Evolutionary conservation across 1,139 yeast genomes (phyloP), one percentile per base, ranked within the genome.

Genomic region (Taiozyma sp.): DNA sequence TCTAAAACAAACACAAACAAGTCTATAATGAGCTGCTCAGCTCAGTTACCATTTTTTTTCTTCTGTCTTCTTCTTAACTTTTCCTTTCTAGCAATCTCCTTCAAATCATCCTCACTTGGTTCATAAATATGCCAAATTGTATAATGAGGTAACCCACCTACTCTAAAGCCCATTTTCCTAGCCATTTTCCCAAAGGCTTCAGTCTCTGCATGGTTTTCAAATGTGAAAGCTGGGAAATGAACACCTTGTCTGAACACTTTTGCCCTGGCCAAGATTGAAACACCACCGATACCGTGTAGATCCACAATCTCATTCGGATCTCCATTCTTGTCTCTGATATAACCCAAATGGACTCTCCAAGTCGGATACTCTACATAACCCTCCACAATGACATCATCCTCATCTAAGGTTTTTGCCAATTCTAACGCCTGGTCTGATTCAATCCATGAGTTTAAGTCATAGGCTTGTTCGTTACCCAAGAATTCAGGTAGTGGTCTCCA

Each of bases 101-200:
- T 77, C 56, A 90, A 73, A 69, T 92, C 97, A 64, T 92, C 97
- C 66, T 87, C 96, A 70, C 96, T 87, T 42, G 96, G 92, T 64
- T 88, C 96, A 69, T 85, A 85, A 51, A 85, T 84, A 67, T 85
- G 92, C 96, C 96, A 89, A 44, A 90, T 78, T 1, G 92, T 88
- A 66, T 90, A 90, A 70, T 90, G 95, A 38, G 96, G 96, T 59
- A 89, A 75, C 0, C 97, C 97, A 48, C 90, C 89, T 34, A 90
- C 96, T 53, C 73, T 73, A 66, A 80, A 87, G 4, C 95, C 95
- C 87, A 89, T 87, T 51, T 76, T 74, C 60, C 79, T 86, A 40
- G 92, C 85, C 90, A 90, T 79, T 64, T 88, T 89, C 47, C 96
- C 97, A 70, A 89, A 89, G 0, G 95, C 96, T 67, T 90, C 95